Conservation (phyloP, 768 basidiomycete species). For the Leccinum variicolor region DNA sequence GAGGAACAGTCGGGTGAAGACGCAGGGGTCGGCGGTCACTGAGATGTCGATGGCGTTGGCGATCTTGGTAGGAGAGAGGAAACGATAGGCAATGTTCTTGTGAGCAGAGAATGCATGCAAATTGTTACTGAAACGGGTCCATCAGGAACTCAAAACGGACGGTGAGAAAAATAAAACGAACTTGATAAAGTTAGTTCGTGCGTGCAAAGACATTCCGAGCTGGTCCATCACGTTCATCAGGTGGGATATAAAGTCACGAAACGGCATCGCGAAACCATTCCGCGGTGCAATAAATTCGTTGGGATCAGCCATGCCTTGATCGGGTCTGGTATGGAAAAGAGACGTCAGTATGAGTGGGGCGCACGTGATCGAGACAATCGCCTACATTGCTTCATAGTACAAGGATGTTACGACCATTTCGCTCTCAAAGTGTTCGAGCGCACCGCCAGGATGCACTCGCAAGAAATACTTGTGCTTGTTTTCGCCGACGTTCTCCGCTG, state of each 20-base stretch:
- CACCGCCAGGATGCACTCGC: conserved; percentile 81
- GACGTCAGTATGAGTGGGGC: neutral
- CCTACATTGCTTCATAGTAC: conserved; percentile 85
- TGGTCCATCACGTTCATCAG: conserved; percentile 80
- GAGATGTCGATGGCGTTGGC: conserved; percentile 86
- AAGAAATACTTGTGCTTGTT: conserved; percentile 81
- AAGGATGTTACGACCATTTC: conserved; percentile 75
- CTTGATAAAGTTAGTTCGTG: conserved; percentile 81
- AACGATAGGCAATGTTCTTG: conserved; percentile 89
- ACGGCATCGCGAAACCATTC: conserved; percentile 84
- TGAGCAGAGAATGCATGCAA: conserved; percentile 69
- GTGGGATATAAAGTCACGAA: conserved; percentile 77
- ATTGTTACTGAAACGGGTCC: conserved; percentile 54
- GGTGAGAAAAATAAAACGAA: conserved; percentile 33
- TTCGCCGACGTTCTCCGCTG: conserved; percentile 61
- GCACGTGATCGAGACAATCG: conserved; percentile 5
- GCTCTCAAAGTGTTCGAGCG: conserved; percentile 82
- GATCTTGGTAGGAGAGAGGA: conserved; percentile 73
- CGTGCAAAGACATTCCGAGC: conserved; percentile 79
- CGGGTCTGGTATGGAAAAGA: conserved; percentile 53
- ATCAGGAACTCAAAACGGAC: conserved; percentile 1
- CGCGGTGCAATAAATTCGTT: conserved; percentile 75
- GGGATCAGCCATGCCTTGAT: conserved; percentile 72
- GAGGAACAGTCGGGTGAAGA: conserved; percentile 82
- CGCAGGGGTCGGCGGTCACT: conserved; percentile 75